These are phyloP conservation scores for Grosmannia serpens DNA, from an alignment of 2,329 filamentous ascomycete species.

Conservation along the genomic window DNA sequence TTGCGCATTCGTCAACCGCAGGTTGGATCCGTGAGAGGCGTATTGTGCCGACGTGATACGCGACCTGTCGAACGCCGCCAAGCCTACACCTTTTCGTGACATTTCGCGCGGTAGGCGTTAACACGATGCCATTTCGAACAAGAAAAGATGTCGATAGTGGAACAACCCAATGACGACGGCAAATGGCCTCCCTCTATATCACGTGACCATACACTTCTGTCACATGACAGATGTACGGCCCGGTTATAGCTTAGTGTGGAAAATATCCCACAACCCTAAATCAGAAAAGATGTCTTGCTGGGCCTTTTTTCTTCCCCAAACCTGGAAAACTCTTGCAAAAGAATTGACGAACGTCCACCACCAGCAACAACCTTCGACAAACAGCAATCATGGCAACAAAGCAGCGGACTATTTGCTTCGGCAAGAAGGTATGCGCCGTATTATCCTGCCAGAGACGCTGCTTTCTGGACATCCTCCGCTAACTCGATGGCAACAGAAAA, in stretches of 20 bases:
- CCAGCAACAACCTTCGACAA: constrained; percentile 5
- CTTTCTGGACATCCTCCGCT: not conserved
- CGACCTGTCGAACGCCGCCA: constrained; percentile 80
- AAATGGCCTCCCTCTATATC: not conserved
- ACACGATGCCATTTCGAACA: not conserved
- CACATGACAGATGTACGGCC: not conserved
- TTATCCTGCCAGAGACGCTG: not conserved
- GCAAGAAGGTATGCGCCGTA: constrained; percentile 56
- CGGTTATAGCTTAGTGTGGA: constrained; percentile 5
- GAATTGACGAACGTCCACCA: constrained; percentile 1
- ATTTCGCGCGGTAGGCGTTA: constrained; percentile 23
- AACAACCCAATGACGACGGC: too few species aligned
- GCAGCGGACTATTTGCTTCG: constrained; percentile 94
- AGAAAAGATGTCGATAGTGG: too few species aligned
- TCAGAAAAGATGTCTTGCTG: constrained; percentile 3
- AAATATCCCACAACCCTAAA: constrained; percentile 13
- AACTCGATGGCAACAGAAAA: constrained; percentile 42
- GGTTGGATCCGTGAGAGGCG: constrained; percentile 74
- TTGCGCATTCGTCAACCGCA: constrained; percentile 74
- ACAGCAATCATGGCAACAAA: constrained; percentile 59
- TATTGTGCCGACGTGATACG: constrained; percentile 80
- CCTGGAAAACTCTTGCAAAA: constrained; percentile 1
- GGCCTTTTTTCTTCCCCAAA: constrained; percentile 1
- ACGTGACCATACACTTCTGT: not conserved
- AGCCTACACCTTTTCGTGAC: constrained; percentile 75